phyloP scores from a whole-genome alignment of 2,329 filamentous ascomycete species.

The Colletotrichum tanaceti region DNA sequence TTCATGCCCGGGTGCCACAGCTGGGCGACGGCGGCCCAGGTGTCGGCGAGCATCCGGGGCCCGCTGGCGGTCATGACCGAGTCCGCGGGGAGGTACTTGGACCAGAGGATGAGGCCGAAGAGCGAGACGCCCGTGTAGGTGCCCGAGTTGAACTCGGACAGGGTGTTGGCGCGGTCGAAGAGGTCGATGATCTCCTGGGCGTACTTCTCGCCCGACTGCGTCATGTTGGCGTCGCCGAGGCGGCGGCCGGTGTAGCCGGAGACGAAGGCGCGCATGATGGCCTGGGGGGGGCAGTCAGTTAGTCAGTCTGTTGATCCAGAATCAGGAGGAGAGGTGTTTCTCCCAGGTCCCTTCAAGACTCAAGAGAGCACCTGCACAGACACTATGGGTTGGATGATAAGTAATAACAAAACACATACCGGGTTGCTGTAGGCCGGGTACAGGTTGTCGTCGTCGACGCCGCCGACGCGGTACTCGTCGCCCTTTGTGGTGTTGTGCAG shows the following conservation, averaged over 20 bases:
- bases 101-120: slow-evolving; percentile 68
- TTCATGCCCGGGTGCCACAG: slow-evolving; percentile 69
- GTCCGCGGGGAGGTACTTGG: slow-evolving; percentile 66
- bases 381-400: too few relatives aligned
- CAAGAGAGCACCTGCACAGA: too few relatives aligned
- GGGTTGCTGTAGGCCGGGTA: slow-evolving; percentile 73
- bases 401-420: too few relatives aligned
- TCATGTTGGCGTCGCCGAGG: slow-evolving; percentile 69
- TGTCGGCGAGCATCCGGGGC: slow-evolving; percentile 62
- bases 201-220: slow-evolving; percentile 65
- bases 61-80: slow-evolving; percentile 66
- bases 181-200: slow-evolving; percentile 67
- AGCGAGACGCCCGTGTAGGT: slow-evolving; percentile 73
- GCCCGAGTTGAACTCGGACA: slow-evolving; percentile 72
- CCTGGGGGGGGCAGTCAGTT: too few relatives aligned
- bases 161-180: slow-evolving; percentile 65
- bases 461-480: slow-evolving; percentile 71
- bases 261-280: slow-evolving; percentile 72
- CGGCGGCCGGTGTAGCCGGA: slow-evolving; percentile 68
- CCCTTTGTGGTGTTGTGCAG: slow-evolving; percentile 67
- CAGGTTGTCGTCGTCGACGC: slow-evolving; percentile 69
- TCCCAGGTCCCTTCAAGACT: too few relatives aligned
- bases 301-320: too few relatives aligned
- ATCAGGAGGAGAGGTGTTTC: too few relatives aligned
- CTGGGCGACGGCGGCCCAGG: slow-evolving; percentile 62